A percentile compares a stretch with the other conserved stretches of the same genome.
Evolutionary conservation across 2,329 filamentous ascomycete species (phyloP).

Genomic region (Aspergillus piperis): DNA sequence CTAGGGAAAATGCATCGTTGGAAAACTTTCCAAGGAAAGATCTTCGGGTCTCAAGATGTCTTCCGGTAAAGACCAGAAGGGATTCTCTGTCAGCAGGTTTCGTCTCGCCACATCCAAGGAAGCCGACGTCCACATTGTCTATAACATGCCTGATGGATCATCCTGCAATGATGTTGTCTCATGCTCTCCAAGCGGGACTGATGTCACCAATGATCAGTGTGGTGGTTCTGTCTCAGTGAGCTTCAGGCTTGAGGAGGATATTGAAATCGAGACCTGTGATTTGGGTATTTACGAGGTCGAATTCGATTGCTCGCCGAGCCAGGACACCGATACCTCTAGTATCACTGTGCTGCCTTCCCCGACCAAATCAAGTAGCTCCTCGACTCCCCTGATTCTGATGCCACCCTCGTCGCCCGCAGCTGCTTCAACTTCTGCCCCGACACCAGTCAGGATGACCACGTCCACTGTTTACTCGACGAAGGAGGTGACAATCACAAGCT

Average conservation of each 20-base stretch:
- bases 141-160: slow-evolving; percentile 79
- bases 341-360: neutral
- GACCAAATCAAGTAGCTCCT: neutral
- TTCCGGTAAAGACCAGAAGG: slow-evolving; percentile 54
- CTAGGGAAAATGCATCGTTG: slow-evolving; percentile 63
- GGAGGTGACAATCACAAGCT: slow-evolving; percentile 43
- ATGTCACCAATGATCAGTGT: slow-evolving; percentile 82
- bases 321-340: slow-evolving; percentile 13
- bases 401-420: slow-evolving; percentile 1
- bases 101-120: slow-evolving; percentile 74
- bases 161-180: slow-evolving; percentile 74
- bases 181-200: slow-evolving; percentile 68
- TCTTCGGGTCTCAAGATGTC: slow-evolving; percentile 61
- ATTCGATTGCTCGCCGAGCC: slow-evolving; percentile 32
- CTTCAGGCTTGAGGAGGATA: slow-evolving; percentile 62
- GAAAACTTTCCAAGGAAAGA: slow-evolving; percentile 45
- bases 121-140: slow-evolving; percentile 80
- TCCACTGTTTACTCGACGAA: slow-evolving; percentile 43
- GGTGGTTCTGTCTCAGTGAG: slow-evolving; percentile 84
- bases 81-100: slow-evolving; percentile 75
- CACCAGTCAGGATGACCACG: slow-evolving; percentile 33
- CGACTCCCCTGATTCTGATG: neutral
- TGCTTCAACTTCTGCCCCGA: slow-evolving; percentile 5
- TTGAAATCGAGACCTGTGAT: slow-evolving; percentile 62
- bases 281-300: slow-evolving; percentile 55